Percentiles rank a stretch among this genome's conserved stretches.
These are phyloP conservation scores for Cercospora sp. DNA, from an alignment of 2,329 filamentous ascomycete species.

Conservation along the genomic window DNA sequence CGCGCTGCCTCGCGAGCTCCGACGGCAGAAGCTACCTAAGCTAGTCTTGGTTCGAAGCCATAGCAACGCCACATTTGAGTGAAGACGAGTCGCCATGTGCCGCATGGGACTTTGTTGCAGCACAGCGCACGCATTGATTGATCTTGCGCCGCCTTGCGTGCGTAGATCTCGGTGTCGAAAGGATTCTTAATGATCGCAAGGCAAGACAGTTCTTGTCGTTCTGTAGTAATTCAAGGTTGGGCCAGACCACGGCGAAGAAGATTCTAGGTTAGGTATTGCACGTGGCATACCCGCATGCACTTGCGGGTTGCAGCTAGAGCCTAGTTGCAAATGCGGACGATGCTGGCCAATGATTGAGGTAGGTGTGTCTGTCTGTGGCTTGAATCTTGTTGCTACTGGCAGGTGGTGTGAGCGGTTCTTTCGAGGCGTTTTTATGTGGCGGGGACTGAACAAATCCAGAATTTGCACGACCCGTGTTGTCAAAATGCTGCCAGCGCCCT, in stretches of 20 bases:
- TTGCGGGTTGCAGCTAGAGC: not conserved
- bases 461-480: not conserved
- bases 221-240: not conserved
- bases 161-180: not conserved
- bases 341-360: not conserved
- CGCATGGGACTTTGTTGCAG: not conserved
- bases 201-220: not conserved
- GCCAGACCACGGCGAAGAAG: not conserved
- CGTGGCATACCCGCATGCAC: not conserved
- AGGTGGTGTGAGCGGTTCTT: not conserved
- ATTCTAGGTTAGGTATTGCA: not conserved
- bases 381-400: not conserved
- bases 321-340: not conserved
- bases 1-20: not conserved
- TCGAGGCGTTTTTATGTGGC: not conserved
- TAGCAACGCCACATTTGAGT: not conserved
- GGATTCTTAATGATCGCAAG: not conserved
- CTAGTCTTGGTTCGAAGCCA: not conserved
- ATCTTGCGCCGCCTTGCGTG: not conserved
- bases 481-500: too few species aligned
- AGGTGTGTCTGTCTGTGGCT: not conserved
- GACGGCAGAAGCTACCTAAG: not conserved
- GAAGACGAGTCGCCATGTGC: not conserved
- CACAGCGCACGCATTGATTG: not conserved
- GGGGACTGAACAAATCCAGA: not conserved